Evolutionary conservation across 441 rosid species (phyloP).

Genomic region (Bruguiera hainesii): DNA sequence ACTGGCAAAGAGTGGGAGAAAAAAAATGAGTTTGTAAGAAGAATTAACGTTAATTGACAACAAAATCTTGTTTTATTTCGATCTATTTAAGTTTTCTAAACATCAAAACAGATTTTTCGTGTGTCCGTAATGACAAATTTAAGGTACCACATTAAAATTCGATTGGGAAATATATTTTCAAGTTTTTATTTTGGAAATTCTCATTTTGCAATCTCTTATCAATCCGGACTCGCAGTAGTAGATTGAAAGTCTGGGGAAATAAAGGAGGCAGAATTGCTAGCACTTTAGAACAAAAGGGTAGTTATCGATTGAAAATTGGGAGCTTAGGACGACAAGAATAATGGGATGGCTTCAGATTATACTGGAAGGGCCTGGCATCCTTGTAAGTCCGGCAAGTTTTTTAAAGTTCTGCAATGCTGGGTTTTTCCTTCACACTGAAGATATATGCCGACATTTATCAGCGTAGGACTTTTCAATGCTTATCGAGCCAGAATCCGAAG

Average conservation of each 20-base stretch:
- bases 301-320: conserved; percentile 24
- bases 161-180: background rate
- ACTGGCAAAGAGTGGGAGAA: no score
- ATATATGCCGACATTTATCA: conserved; percentile 49
- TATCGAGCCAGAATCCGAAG: conserved; percentile 40
- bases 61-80: background rate
- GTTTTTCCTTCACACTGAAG: conserved; percentile 57
- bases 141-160: background rate
- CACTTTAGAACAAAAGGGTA: background rate
- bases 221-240: conserved; percentile 14
- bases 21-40: no score
- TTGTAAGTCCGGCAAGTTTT: conserved; percentile 62
- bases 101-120: background rate
- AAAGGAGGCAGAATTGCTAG: background rate
- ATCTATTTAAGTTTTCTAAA: conserved; percentile 9
- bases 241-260: conserved; percentile 11
- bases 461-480: background rate
- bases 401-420: conserved; percentile 56
- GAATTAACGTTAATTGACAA: no score
- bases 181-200: background rate
- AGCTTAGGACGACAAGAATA: conserved; percentile 41
- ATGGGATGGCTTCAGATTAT: conserved; percentile 56
- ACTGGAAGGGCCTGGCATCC: conserved; percentile 52
- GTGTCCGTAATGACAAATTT: background rate
- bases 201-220: background rate